These are phyloP conservation scores for Gracilaria vermiculophylla DNA, from an alignment of 23 red algal genomes.

Conservation along the genomic window DNA sequence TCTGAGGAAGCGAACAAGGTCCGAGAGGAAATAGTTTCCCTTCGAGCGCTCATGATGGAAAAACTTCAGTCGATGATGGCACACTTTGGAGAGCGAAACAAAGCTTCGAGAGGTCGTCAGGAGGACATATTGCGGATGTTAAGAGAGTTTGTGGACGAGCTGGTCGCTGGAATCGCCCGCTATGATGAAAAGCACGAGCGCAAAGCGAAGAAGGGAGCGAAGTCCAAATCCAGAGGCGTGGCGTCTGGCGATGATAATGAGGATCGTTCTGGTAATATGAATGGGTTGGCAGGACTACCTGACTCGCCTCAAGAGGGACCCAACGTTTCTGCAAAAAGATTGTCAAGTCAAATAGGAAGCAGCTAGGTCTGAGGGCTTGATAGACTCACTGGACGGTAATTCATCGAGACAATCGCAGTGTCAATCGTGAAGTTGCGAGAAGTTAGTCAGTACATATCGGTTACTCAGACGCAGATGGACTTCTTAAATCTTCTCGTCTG, in stretches of 20 bases:
- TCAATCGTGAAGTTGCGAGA: too few relatives aligned
- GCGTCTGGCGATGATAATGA: background rate
- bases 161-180: conserved; percentile 6
- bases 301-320: conserved; percentile 6
- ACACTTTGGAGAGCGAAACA: conserved; percentile 94
- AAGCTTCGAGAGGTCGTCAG: conserved; percentile 77
- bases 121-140: conserved; percentile 87
- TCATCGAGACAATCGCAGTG: background rate
- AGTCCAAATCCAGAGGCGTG: background rate
- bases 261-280: background rate
- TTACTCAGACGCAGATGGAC: too few relatives aligned
- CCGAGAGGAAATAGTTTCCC: conserved; percentile 86
- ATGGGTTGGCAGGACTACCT: background rate
- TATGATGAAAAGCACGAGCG: conserved; percentile 64
- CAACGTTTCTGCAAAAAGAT: background rate
- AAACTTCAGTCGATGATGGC: conserved; percentile 84
- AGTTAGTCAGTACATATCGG: too few relatives aligned
- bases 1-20: conserved; percentile 75
- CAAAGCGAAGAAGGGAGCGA: conserved; percentile 73
- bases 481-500: too few relatives aligned
- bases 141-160: conserved; percentile 77
- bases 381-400: background rate
- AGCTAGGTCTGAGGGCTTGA: background rate
- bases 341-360: background rate
- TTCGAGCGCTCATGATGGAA: conserved; percentile 81